Evolutionary conservation across 2,329 filamentous ascomycete species (phyloP), one percentile per base, ranked within the genome.

Genomic region (Paraconiothyrium brasiliense): DNA sequence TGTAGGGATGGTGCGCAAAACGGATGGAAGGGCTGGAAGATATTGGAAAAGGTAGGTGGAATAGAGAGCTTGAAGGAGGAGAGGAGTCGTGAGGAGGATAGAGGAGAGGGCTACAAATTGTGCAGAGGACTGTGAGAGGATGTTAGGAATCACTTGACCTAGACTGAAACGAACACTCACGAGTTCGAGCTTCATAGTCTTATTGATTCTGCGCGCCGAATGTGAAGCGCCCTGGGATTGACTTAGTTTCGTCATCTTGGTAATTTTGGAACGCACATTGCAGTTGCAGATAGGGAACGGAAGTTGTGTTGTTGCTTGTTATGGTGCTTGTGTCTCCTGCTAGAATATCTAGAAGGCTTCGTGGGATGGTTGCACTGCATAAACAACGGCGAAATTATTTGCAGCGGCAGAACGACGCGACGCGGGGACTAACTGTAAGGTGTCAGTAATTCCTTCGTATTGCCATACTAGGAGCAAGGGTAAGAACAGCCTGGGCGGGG

Each of bases 391-490:
- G 22, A 58, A 22, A 41, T 46, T 14, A 55, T 49, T 32, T 16
- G 11, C n/a, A 58, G 35, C 44, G 44, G 58, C 50, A 24, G 52
- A 22, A 34, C 43, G 7, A 57, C 7, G 16, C 16, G 4, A 14
- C 14, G n/a, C 46, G 24, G 2, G 5, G 24, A 35, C 14, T 30
- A 2, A 30, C 32, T 54, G 37, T 9, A 20, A 7, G 24, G 14
- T 6, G 20, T 49, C 47, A 54, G 48, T 55, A 27, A 6, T 22
- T 16, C 16, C 14, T 3, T 13, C n/a, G 9, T 16, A n/a, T 35
- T 49, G 52, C 57, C 61, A 60, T 60, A 58, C 48, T 57, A 14
- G 13, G 13, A 20, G 20, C 41, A 27, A 30, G 60, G 43, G n/a
- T 54, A 5, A 16, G 27, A 54, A 59, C 51, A 59, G 57, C 49